A percentile compares a stretch with the other conserved stretches of the same genome.
These are phyloP conservation scores for Calonectria montana DNA, from an alignment of 2,329 filamentous ascomycete genomes.

Conservation along the genomic window DNA sequence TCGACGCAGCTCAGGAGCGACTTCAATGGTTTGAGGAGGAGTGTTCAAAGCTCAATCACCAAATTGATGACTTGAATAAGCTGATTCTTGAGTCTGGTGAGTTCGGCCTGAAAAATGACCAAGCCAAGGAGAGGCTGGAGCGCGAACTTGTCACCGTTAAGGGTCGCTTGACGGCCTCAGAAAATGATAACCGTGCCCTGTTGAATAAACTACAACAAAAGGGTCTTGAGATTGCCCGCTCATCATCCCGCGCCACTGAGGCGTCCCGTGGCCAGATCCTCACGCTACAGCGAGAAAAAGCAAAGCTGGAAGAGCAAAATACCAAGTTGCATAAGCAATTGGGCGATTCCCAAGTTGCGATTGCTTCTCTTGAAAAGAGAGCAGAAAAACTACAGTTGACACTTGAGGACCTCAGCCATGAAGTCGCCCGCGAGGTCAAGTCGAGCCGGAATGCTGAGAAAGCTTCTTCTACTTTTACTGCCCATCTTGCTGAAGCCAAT, in stretches of 20 bases:
- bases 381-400: conserved; percentile 91
- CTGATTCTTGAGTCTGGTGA: conserved; percentile 90
- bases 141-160: conserved; percentile 92
- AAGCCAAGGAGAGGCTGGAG: conserved; percentile 93
- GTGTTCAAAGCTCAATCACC: conserved; percentile 77
- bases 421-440: conserved; percentile 90
- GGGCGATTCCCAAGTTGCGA: conserved; percentile 83
- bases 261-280: conserved; percentile 81
- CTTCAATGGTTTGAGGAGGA: conserved; percentile 85
- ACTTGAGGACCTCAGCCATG: conserved; percentile 92
- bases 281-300: conserved; percentile 84
- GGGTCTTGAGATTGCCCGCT: conserved; percentile 93
- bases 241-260: conserved; percentile 86
- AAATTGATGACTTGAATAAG: conserved; percentile 88
- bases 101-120: conserved; percentile 90
- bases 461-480: conserved; percentile 79
- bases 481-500: conserved; percentile 89
- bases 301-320: conserved; percentile 84
- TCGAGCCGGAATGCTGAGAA: conserved; percentile 91
- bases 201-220: conserved; percentile 98
- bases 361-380: conserved; percentile 90
- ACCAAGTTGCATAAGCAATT: conserved; percentile 84
- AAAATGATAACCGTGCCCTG: conserved; percentile 95
- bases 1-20: conserved; percentile 81
- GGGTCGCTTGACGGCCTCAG: conserved; percentile 87